These are phyloP conservation scores for Colletotrichum sp. DNA, from an alignment of 2,329 filamentous ascomycete species.

Conservation along the genomic window DNA sequence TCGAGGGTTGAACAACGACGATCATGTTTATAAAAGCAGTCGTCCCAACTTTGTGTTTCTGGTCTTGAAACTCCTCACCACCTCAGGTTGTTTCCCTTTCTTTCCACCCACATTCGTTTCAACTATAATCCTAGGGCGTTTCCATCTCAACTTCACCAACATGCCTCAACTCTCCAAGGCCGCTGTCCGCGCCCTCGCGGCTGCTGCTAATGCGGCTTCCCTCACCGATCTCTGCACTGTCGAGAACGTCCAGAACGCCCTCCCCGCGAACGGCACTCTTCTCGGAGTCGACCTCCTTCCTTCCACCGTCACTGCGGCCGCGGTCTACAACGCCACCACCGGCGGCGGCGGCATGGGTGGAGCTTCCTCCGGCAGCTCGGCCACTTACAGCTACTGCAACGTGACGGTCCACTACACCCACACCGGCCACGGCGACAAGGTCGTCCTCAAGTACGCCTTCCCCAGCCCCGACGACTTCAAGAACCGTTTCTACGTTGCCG, in stretches of 20 bases:
- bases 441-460: slow-evolving; percentile 46
- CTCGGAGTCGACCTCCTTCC: slow-evolving; percentile 31
- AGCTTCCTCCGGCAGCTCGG: slow-evolving; percentile 33
- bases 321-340: slow-evolving; percentile 23
- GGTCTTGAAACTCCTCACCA: neutral
- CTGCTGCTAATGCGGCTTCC: slow-evolving; percentile 20
- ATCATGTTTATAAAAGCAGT: neutral
- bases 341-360: slow-evolving; percentile 32
- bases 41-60: neutral
- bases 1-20: neutral
- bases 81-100: neutral
- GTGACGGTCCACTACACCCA: slow-evolving; percentile 52
- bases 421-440: slow-evolving; percentile 35
- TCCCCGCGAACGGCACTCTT: slow-evolving; percentile 27
- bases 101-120: neutral
- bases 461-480: slow-evolving; percentile 46
- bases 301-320: neutral
- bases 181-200: neutral
- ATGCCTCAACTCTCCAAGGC: slow-evolving; percentile 5
- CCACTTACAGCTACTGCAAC: slow-evolving; percentile 48
- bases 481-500: slow-evolving; percentile 49
- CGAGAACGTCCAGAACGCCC: slow-evolving; percentile 25
- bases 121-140: neutral
- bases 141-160: neutral
- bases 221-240: slow-evolving; percentile 26